These are phyloP conservation scores for Nidula microcarpa DNA, from an alignment of 768 basidiomycete species.

Conservation along the genomic window DNA sequence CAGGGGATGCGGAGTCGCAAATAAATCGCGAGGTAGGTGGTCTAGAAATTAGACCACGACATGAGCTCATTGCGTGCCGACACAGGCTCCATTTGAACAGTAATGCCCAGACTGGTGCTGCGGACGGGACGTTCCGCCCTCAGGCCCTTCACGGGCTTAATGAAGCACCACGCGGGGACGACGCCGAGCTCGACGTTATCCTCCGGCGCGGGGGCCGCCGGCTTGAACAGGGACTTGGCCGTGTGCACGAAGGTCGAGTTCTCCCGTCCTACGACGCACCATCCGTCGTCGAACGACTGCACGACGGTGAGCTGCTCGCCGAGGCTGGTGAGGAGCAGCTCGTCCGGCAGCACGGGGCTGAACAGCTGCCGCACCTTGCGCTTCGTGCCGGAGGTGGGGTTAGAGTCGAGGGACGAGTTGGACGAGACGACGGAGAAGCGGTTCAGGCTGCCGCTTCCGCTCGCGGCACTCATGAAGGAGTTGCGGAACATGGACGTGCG, in stretches of 20 bases:
- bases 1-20: not conserved
- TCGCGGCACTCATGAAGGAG: conserved; percentile 24
- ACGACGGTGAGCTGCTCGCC: conserved; percentile 64
- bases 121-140: conserved; percentile 63
- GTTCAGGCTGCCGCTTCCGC: conserved; percentile 16
- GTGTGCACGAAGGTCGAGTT: conserved; percentile 20
- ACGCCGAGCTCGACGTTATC: conserved; percentile 62
- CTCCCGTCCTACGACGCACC: conserved; percentile 71
- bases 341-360: conserved; percentile 70
- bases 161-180: conserved; percentile 76
- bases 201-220: conserved; percentile 15
- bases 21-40: not conserved
- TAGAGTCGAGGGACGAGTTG: conserved; percentile 29
- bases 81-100: conserved; percentile 44
- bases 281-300: conserved; percentile 73
- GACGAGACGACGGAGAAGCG: conserved; percentile 38
- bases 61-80: conserved; percentile 47
- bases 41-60: conserved; percentile 72
- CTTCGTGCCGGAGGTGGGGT: conserved; percentile 25
- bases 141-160: conserved; percentile 58
- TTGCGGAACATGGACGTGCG: conserved; percentile 23
- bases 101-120: conserved; percentile 59
- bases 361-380: conserved; percentile 67
- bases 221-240: conserved; percentile 38
- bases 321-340: conserved; percentile 47